Evolutionary conservation across 352 stramenopile species (phyloP), one percentile per base, ranked within the genome.

Genomic region (Pythium phragmiticola): DNA sequence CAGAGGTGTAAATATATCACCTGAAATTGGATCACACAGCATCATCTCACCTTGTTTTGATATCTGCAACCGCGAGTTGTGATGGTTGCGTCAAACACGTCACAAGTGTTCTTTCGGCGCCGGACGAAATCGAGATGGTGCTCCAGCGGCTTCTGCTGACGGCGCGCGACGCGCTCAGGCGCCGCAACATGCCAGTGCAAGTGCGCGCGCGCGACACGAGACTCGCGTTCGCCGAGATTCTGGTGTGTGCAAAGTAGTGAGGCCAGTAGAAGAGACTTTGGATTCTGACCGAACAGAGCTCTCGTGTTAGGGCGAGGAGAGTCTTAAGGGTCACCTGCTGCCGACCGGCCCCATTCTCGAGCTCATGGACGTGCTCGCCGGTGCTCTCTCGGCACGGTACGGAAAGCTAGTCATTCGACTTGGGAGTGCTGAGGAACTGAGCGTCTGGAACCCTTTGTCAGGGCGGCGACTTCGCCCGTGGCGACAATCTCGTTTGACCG

Each of bases 401-500:
- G 54, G 41, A 21, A 3, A 3, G 26, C 3, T 30, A 5, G 26
- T 5, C 26, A 5, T 30, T 30, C 45, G 14, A 75, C 56, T 9
- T 60, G 60, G 28, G 56, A 68, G 59, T 74, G 73, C 69, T 42
- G 7, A 48, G 26, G 26, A 26, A 30, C 26, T 52, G 19, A 50
- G n/a, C 45, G 21, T 41, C 19, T 19, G 21, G 33, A 7, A 2
- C 16, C 39, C 4, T 33, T 19, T 45, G 4, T 19, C 30, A 84
- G 78, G 67, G 68, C 85, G 41, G 78, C 78, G 17, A 76, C 73
- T 60, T 84, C 82, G 62, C 68, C 66, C 19, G 84, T 87, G 45
- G 81, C 81, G 34, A 90, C 81, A 23, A 83, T 90, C 56, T 85
- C 77, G 4, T 74, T 88, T 6, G 81, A 90, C 43, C 80, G 77